Percentiles rank a stretch among this genome's conserved stretches.
Conservation (phyloP, 192 early-diverging fungal genomes). For the Backusella westeae region DNA sequence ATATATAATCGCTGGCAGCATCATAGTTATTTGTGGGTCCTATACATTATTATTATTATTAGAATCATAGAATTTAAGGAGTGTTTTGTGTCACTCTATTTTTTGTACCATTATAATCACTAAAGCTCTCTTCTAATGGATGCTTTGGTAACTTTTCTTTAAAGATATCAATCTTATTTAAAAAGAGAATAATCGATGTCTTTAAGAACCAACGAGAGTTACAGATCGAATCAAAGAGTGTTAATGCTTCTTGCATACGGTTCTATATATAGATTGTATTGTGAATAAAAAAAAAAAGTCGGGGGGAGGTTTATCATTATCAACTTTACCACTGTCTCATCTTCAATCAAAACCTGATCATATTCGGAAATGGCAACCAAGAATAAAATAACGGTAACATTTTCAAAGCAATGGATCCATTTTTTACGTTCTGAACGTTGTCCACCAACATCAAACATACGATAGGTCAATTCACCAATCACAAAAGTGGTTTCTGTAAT, state of each 20-base stretch:
- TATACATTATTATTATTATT: not conserved
- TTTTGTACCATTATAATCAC: constrained; percentile 74
- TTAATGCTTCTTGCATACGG: constrained; percentile 96
- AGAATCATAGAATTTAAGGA: not conserved
- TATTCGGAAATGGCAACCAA: constrained; percentile 95
- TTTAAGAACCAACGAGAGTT: constrained; percentile 98
- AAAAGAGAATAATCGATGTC: constrained; percentile 95
- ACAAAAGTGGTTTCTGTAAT: constrained; percentile 95
- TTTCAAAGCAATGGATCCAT: constrained; percentile 99
- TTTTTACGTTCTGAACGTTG: constrained; percentile 98
- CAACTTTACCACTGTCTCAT: constrained; percentile 81
- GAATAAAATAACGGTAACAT: constrained; percentile 95
- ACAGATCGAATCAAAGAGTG: constrained; percentile 96
- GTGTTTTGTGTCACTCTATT: not conserved
- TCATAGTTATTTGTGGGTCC: constrained; percentile 58
- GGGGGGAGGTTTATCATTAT: not conserved
- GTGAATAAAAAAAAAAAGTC: not conserved
- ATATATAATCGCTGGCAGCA: constrained; percentile 71
- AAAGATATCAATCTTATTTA: constrained; percentile 99
- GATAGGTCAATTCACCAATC: constrained; percentile 91
- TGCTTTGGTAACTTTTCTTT: constrained; percentile 85
- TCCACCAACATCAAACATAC: constrained; percentile 98
- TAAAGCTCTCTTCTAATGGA: constrained; percentile 87
- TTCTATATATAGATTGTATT: constrained; percentile 47
- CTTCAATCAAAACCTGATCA: constrained; percentile 93